Conservation (phyloP, 2,329 filamentous ascomycete species). For the Cordyceps militaris region DNA sequence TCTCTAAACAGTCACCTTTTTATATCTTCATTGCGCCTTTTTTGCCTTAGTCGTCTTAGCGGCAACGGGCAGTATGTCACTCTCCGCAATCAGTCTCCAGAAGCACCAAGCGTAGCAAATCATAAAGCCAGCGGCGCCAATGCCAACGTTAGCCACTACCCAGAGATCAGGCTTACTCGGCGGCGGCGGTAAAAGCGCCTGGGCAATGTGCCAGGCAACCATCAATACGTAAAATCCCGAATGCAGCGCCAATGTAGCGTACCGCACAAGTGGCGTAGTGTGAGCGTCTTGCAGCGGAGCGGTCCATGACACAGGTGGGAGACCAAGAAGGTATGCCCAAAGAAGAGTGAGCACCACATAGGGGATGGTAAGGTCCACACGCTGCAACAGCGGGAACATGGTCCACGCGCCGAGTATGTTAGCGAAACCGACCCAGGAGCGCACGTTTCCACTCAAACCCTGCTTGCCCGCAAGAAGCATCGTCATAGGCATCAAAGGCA, state of each 20-base stretch:
- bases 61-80: slow-evolving; percentile 39
- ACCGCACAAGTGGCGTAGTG: slow-evolving; percentile 24
- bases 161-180: slow-evolving; percentile 81
- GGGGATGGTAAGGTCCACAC: slow-evolving; percentile 76
- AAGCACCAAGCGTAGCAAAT: slow-evolving; percentile 91
- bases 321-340: slow-evolving; percentile 85
- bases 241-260: slow-evolving; percentile 64
- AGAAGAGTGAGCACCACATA: slow-evolving; percentile 79
- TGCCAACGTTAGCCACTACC: slow-evolving; percentile 82
- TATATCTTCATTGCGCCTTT: slow-evolving; percentile 30
- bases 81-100: slow-evolving; percentile 57
- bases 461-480: slow-evolving; percentile 71
- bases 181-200: slow-evolving; percentile 63
- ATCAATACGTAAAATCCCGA: slow-evolving; percentile 69
- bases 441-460: slow-evolving; percentile 66
- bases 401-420: slow-evolving; percentile 89
- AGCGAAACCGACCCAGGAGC: slow-evolving; percentile 93
- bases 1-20: not conserved
- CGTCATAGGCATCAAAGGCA: slow-evolving; percentile 91
- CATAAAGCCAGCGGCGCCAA: slow-evolving; percentile 79
- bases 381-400: slow-evolving; percentile 81
- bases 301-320: slow-evolving; percentile 69
- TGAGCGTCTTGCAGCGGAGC: slow-evolving; percentile 54
- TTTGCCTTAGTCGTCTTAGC: slow-evolving; percentile 22
- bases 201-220: slow-evolving; percentile 72